Base-by-base conservation (phyloP, 73 alveolate species). In the Durusdinium trenchii region DNA sequence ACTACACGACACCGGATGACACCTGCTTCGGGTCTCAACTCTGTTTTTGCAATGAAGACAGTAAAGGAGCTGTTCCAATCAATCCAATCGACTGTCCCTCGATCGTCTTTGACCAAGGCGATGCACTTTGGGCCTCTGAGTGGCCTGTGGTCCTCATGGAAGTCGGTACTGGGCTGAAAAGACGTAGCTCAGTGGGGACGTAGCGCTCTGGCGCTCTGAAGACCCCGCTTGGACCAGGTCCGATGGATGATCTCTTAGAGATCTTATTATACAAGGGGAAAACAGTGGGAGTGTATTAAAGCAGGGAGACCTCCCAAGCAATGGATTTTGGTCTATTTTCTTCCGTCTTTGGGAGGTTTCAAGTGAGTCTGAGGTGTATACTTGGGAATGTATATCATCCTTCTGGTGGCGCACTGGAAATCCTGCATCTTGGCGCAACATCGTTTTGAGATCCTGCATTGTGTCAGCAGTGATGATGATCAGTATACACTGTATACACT, bases 391-490 rank as follows among this genome's bases (percentile, higher is more conserved):
- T 91, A 67, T 23, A 75, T 48, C 48, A 47, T 75, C 35, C 78
- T 91, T 75, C 98, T 91, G 87, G 45, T 52, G 64, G 69, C 98
- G 16, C 98, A 91, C 30, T 69, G 84, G 90, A 91, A 57, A 6
- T 76, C 98, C 12, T 91, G 98, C 42, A 52, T n/a, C 87, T 69
- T 32, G 98, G 38, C n/a, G n/a, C n/a, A n/a, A n/a, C n/a, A n/a
- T n/a, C n/a, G n/a, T n/a, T n/a, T n/a, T n/a, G n/a, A n/a, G n/a
- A n/a, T n/a, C n/a, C 64, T 54, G 64, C 64, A 54, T 54, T 20
- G 20, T 20, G 9, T 54, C 64, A 54, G 64, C 64, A 12, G n/a
- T n/a, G n/a, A n/a, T n/a, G n/a, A n/a, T n/a, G n/a, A n/a, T n/a
- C n/a, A n/a, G n/a, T n/a, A n/a, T n/a, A n/a, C n/a, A n/a, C n/a